Percentiles rank a stretch among this genome's conserved stretches.
phyloP scores from a whole-genome alignment of 176 grass and related monocot species.

The Neostapfia colusana region DNA sequence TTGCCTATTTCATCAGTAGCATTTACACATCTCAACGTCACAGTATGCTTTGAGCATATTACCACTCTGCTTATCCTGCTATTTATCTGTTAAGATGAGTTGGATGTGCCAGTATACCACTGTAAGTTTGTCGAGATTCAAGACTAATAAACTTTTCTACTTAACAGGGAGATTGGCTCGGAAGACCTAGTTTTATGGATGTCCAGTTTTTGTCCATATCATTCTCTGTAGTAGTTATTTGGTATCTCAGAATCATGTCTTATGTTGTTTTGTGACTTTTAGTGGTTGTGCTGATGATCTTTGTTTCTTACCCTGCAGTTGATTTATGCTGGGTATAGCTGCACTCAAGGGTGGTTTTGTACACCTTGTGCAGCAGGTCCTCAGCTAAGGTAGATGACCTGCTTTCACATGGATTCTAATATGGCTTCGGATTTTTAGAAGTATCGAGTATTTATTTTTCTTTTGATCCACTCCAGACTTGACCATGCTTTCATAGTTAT shows the following conservation, averaged over 20 bases:
- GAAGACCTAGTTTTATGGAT: too few relatives aligned
- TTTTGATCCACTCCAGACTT: slow-evolving; percentile 3
- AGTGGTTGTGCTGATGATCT: slow-evolving; percentile 16
- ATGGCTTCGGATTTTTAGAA: neutral
- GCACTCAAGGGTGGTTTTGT: slow-evolving; percentile 96
- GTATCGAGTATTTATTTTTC: slow-evolving; percentile 12
- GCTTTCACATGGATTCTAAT: slow-evolving; percentile 22
- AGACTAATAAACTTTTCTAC: neutral
- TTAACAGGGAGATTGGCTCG: neutral
- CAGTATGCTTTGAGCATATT: neutral
- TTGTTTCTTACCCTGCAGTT: slow-evolving; percentile 50
- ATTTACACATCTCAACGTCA: neutral
- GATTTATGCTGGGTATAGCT: slow-evolving; percentile 93
- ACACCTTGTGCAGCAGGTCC: slow-evolving; percentile 83
- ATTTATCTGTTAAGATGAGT: slow-evolving; percentile 19
- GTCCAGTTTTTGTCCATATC: neutral
- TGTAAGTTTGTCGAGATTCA: neutral
- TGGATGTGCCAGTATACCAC: neutral
- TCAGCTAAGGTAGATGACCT: slow-evolving; percentile 62
- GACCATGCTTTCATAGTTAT: slow-evolving; percentile 7
- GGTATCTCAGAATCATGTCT: slow-evolving; percentile 14
- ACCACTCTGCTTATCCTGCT: neutral
- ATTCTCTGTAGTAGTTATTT: slow-evolving; percentile 23
- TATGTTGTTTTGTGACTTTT: neutral
- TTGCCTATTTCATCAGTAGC: slow-evolving; percentile 7